Percentiles rank a stretch among this genome's conserved stretches.
These are phyloP conservation scores for Paramyrothecium sp. DNA, from an alignment of 2,329 filamentous ascomycete genomes.

Conservation along the genomic window DNA sequence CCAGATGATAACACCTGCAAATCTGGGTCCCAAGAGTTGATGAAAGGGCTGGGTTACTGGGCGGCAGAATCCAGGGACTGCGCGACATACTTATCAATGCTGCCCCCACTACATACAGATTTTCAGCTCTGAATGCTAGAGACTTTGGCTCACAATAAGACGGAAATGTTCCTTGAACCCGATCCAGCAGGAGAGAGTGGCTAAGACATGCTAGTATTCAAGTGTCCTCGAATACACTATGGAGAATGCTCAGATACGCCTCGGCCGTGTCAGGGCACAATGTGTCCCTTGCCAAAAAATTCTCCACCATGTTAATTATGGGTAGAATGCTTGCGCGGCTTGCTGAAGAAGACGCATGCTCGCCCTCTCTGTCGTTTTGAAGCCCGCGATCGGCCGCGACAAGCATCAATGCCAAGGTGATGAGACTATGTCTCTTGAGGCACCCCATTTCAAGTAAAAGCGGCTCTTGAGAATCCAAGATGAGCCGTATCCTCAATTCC, in stretches of 20 bases:
- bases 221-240: not conserved
- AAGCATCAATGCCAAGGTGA: no score
- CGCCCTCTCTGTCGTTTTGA: no score
- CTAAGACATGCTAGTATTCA: not conserved
- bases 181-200: not conserved
- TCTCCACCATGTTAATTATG: not conserved
- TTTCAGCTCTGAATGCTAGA: not conserved
- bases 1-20: not conserved
- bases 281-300: not conserved
- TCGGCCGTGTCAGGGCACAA: not conserved
- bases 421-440: not conserved
- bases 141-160: not conserved
- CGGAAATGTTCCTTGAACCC: not conserved
- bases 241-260: not conserved
- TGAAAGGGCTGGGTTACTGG: conserved; percentile 3
- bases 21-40: not conserved
- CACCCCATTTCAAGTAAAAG: not conserved
- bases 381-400: no score
- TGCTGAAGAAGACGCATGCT: no score
- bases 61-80: conserved; percentile 3
- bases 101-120: conserved; percentile 1
- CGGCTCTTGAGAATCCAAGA: not conserved
- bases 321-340: no score
- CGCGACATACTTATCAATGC: conserved; percentile 1
- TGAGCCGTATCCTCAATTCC: not conserved